Conservation (phyloP, 2,329 filamentous ascomycete genomes). For the Fusarium brachygibbosum region DNA sequence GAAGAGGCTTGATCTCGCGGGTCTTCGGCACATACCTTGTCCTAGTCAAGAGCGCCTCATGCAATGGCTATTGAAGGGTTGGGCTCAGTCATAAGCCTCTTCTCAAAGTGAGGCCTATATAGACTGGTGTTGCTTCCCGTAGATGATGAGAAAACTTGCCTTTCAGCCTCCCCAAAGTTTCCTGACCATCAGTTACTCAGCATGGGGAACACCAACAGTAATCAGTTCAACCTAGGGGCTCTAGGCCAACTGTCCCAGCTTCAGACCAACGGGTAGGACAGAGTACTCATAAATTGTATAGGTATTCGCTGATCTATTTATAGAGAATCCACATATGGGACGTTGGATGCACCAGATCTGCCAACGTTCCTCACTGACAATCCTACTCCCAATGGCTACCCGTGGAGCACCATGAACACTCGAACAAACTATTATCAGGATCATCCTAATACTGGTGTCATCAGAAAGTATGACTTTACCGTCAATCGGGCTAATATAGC, state of each 20-base stretch:
- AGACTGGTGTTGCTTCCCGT: slow-evolving; percentile 24
- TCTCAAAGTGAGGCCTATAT: slow-evolving; percentile 32
- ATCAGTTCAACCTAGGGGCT: slow-evolving; percentile 28
- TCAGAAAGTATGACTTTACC: slow-evolving; percentile 67
- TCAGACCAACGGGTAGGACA: slow-evolving; percentile 44
- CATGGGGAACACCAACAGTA: slow-evolving; percentile 44
- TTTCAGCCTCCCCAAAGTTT: slow-evolving; percentile 13
- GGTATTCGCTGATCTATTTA: slow-evolving; percentile 18
- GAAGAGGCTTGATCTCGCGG: slow-evolving; percentile 29
- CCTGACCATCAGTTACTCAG: slow-evolving; percentile 7
- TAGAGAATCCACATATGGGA: slow-evolving; percentile 59
- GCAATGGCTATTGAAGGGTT: slow-evolving; percentile 20
- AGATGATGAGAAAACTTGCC: background rate
- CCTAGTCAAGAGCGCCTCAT: slow-evolving; percentile 11
- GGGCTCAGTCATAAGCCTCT: slow-evolving; percentile 1
- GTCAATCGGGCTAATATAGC: slow-evolving; percentile 64
- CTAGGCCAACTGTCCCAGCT: slow-evolving; percentile 39
- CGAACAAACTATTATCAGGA: slow-evolving; percentile 65
- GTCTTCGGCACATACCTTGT: slow-evolving; percentile 31
- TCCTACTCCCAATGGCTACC: slow-evolving; percentile 62
- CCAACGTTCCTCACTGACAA: slow-evolving; percentile 63
- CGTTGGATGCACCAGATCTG: slow-evolving; percentile 54
- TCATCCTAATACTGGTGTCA: slow-evolving; percentile 66
- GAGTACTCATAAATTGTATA: background rate
- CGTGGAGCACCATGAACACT: slow-evolving; percentile 64